Conservation (phyloP, 495 filamentous ascomycete species). For the Penicillium turbatum region DNA sequence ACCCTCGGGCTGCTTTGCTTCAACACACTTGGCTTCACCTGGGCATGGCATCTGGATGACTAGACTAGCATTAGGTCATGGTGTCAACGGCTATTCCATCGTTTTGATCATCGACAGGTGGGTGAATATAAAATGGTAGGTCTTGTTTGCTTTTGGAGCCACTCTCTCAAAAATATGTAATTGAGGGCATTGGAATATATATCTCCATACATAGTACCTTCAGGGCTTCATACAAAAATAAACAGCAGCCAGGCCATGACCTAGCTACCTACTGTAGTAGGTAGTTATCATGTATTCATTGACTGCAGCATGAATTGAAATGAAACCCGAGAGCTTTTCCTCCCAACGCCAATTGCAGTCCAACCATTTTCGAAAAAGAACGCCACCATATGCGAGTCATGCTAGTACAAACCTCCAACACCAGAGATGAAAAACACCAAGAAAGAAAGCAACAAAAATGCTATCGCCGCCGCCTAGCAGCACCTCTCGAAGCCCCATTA, state of each 20-base stretch:
- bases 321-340: neutral
- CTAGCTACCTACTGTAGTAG: neutral
- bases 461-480: conserved; percentile 1
- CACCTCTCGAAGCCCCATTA: neutral
- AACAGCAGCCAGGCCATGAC: neutral
- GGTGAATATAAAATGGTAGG: too few relatives aligned
- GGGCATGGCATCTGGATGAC: too few relatives aligned
- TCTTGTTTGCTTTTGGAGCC: too few relatives aligned
- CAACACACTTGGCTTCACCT: too few relatives aligned
- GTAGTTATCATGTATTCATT: neutral
- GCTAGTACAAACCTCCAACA: neutral
- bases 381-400: neutral
- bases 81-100: too few relatives aligned
- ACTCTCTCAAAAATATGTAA: too few relatives aligned
- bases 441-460: neutral
- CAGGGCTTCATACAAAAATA: too few relatives aligned
- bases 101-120: too few relatives aligned
- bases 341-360: neutral
- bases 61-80: too few relatives aligned
- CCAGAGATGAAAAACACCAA: neutral
- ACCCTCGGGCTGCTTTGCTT: neutral
- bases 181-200: too few relatives aligned
- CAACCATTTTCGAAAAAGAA: neutral
- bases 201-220: too few relatives aligned
- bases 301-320: neutral